Conservation (phyloP, 257 asterid species). For the Fraxinus cuspidata region DNA sequence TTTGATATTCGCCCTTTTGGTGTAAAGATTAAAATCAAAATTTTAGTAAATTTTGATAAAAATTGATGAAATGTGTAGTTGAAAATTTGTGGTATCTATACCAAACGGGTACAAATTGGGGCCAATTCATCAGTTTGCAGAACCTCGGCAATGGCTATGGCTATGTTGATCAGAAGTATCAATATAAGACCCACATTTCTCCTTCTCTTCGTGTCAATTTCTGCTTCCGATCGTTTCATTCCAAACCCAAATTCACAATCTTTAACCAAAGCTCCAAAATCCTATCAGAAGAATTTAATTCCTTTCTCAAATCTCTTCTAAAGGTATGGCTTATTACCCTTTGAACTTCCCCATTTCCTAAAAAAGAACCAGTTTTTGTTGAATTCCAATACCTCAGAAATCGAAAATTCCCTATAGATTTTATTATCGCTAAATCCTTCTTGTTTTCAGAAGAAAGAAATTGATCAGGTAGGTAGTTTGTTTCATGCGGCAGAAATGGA, state of each 20-base stretch:
- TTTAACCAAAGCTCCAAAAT: slow-evolving; percentile 23
- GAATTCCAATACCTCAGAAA: slow-evolving; percentile 34
- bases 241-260: not conserved
- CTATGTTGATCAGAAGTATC: too few species aligned
- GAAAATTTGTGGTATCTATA: too few species aligned
- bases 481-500: too few species aligned
- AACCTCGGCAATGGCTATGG: too few species aligned
- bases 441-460: slow-evolving; percentile 41
- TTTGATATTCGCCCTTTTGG: too few species aligned
- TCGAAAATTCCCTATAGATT: slow-evolving; percentile 55
- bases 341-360: slow-evolving; percentile 46
- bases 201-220: too few species aligned
- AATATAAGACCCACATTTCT: too few species aligned
- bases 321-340: slow-evolving; percentile 60
- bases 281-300: slow-evolving; percentile 31
- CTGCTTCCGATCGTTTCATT: slow-evolving; percentile 7
- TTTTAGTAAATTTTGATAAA: too few species aligned
- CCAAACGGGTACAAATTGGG: too few species aligned
- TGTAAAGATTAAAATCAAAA: too few species aligned
- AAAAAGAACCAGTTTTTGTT: slow-evolving; percentile 49
- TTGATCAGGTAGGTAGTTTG: slow-evolving; percentile 42
- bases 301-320: slow-evolving; percentile 51
- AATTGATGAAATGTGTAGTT: too few species aligned
- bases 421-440: slow-evolving; percentile 51
- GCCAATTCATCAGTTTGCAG: too few species aligned